Conservation (phyloP, 1,139 yeast genomes). For the Suhomyces guaymorum region DNA sequence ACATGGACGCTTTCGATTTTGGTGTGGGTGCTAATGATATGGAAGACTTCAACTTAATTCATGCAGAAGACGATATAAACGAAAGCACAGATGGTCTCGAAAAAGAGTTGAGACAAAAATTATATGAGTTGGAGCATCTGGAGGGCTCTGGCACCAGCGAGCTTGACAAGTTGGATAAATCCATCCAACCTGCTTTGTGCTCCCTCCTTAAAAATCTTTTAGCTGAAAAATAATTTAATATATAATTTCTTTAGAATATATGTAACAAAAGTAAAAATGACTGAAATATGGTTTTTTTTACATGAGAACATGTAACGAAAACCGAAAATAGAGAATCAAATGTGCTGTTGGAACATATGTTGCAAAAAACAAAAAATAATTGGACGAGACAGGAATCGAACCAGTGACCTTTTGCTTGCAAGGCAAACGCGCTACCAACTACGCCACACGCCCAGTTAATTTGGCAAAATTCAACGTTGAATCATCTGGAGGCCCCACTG, state of each 20-base stretch:
- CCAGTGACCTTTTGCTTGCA: constrained; percentile 68
- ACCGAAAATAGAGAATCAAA: too few relatives aligned
- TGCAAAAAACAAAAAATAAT: not conserved
- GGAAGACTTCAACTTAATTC: constrained; percentile 50
- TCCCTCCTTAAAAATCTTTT: constrained; percentile 5
- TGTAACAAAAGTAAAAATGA: not conserved
- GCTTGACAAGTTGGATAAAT: constrained; percentile 17
- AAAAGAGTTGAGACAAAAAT: constrained; percentile 13
- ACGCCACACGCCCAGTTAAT: constrained; percentile 64
- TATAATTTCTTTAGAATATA: too few relatives aligned
- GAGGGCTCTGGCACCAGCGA: constrained; percentile 18
- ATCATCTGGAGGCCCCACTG: too few relatives aligned
- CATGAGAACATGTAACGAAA: too few relatives aligned
- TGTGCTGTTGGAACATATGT: too few relatives aligned
- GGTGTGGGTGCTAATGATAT: constrained; percentile 63
- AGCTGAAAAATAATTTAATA: constrained; percentile 1
- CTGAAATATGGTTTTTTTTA: not conserved
- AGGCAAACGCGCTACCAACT: constrained; percentile 73
- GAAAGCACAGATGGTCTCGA: constrained; percentile 12
- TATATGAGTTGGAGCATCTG: constrained; percentile 14
- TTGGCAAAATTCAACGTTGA: too few relatives aligned
- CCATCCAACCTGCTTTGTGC: constrained; percentile 6
- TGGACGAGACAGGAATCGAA: constrained; percentile 70
- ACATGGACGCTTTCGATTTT: constrained; percentile 45
- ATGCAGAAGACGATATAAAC: constrained; percentile 22